Evolutionary conservation across 306 rosid species (phyloP).

Genomic region (Vicia villosa): DNA sequence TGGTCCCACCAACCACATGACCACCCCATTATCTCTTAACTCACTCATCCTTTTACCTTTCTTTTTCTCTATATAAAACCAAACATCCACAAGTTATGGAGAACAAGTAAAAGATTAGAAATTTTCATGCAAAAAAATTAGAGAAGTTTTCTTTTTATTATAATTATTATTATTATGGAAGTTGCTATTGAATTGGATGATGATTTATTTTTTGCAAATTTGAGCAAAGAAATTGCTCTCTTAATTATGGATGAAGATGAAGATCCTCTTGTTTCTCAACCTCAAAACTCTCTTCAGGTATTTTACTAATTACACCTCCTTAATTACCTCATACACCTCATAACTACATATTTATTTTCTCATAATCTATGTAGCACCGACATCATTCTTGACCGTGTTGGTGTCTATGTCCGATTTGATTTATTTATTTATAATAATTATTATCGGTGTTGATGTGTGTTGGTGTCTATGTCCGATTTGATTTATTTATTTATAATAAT

Average conservation of each 20-base stretch:
- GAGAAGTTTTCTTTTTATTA: not conserved
- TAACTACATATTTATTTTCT: not conserved
- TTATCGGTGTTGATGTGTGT: no score
- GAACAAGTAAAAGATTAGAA: not conserved
- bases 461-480: no score
- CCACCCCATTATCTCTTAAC: slow-evolving; percentile 38
- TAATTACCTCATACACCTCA: not conserved
- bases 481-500: no score
- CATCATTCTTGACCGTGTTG: no score
- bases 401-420: no score
- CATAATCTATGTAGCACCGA: no score
- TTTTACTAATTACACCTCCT: slow-evolving; percentile 21
- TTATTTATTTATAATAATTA: no score
- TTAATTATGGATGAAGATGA: slow-evolving; percentile 93
- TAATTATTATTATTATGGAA: slow-evolving; percentile 54
- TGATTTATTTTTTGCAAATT: slow-evolving; percentile 80
- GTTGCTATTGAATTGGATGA: slow-evolving; percentile 65
- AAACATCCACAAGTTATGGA: slow-evolving; percentile 30
- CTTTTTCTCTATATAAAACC: slow-evolving; percentile 47
- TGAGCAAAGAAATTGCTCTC: slow-evolving; percentile 85
- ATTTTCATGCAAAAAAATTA: slow-evolving; percentile 17
- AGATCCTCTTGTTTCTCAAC: slow-evolving; percentile 54
- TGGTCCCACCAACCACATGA: slow-evolving; percentile 86
- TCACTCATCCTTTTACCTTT: slow-evolving; percentile 36
- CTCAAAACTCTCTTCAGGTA: slow-evolving; percentile 70